phyloP scores from a whole-genome alignment of 306 rosid genomes.

The Acacia confusa region DNA sequence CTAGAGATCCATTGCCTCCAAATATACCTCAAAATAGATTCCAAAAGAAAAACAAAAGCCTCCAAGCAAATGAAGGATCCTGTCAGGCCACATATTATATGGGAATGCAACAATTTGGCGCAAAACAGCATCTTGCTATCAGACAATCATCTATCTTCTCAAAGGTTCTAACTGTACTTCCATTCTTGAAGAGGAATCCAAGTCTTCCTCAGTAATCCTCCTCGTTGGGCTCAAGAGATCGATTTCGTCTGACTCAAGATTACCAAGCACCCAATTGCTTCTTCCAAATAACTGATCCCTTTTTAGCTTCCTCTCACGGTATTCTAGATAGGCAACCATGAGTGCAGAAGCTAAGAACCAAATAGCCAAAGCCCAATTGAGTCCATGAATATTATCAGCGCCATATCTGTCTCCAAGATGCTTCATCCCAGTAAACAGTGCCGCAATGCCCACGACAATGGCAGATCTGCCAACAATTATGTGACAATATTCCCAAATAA shows the following conservation, averaged over 20 bases:
- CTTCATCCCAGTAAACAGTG: constrained; percentile 85
- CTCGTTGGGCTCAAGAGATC: constrained; percentile 70
- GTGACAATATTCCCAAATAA: constrained; percentile 81
- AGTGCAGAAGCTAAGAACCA: constrained; percentile 69
- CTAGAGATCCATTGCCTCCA: constrained; percentile 26
- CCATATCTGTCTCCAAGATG: constrained; percentile 81
- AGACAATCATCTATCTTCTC: constrained; percentile 51
- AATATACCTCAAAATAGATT: constrained; percentile 25
- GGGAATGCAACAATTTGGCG: constrained; percentile 29
- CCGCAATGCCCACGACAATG: constrained; percentile 64
- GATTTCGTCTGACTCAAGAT: constrained; percentile 69
- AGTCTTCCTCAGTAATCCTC: constrained; percentile 45
- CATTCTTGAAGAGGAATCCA: constrained; percentile 56
- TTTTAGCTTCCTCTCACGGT: constrained; percentile 44
- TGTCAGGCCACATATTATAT: constrained; percentile 23
- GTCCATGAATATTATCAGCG: constrained; percentile 67
- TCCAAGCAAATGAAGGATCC: constrained; percentile 34
- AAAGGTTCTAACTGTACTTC: constrained; percentile 94
- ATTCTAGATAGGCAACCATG: constrained; percentile 62
- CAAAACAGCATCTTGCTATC: constrained; percentile 28
- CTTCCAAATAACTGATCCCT: constrained; percentile 53
- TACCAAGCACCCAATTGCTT: constrained; percentile 91
- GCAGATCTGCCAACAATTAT: constrained; percentile 71
- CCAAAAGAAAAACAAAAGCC: background rate
- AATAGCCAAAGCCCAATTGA: constrained; percentile 63